Evolutionary conservation across 352 stramenopile species (phyloP).

Genomic region (Globisporangium paroecandrum): DNA sequence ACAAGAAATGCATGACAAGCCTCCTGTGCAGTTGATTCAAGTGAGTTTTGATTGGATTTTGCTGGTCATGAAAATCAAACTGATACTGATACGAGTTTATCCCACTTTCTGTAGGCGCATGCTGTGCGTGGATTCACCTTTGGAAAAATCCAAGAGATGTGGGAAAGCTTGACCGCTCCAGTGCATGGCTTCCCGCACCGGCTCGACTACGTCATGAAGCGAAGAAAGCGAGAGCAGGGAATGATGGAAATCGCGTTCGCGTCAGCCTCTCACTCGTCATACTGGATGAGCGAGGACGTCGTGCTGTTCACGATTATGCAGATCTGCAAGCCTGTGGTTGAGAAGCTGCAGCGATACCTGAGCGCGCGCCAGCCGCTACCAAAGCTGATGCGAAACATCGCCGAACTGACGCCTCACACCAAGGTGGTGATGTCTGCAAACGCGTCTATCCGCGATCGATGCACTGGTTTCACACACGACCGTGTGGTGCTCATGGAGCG

Average conservation of each 20-base stretch:
- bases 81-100: not conserved
- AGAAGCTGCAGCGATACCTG: conserved; percentile 81
- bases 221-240: conserved; percentile 71
- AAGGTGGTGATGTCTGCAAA: conserved; percentile 65
- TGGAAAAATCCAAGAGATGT: conserved; percentile 74
- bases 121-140: conserved; percentile 62
- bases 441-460: conserved; percentile 72
- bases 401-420: conserved; percentile 74
- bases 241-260: conserved; percentile 88
- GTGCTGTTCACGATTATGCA: conserved; percentile 86
- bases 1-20: conserved; percentile 86
- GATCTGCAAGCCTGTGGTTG: conserved; percentile 78
- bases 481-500: conserved; percentile 71
- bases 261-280: conserved; percentile 80
- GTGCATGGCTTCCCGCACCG: conserved; percentile 73
- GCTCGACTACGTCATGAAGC: conserved; percentile 79
- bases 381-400: conserved; percentile 70
- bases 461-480: conserved; percentile 72
- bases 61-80: not conserved
- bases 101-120: conserved; percentile 35
- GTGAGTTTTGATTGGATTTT: conserved; percentile 20
- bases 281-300: conserved; percentile 88
- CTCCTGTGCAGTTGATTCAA: conserved; percentile 77
- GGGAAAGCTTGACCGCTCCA: conserved; percentile 62
- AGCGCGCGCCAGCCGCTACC: conserved; percentile 67